Evolutionary conservation across 495 filamentous ascomycete species (phyloP).

Genomic region (Trichoderma asperelloides): DNA sequence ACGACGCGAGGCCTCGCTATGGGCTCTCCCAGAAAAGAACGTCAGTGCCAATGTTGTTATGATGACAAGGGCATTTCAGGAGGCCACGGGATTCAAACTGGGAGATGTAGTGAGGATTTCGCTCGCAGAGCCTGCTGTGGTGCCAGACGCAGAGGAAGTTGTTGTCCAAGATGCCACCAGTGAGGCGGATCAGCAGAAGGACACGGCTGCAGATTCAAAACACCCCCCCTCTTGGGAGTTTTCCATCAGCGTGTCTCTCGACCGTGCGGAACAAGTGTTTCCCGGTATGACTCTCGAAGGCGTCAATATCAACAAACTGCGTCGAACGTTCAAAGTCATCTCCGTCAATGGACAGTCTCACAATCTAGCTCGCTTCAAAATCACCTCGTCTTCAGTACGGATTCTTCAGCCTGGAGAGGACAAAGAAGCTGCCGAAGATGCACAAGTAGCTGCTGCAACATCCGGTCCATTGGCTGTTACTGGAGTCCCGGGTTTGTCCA

Average conservation of each 20-base stretch:
- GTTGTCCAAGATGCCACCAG: constrained; percentile 23
- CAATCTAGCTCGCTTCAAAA: constrained; percentile 28
- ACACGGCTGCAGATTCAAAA: constrained; percentile 12
- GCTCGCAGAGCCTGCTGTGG: constrained; percentile 19
- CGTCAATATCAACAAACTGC: constrained; percentile 32
- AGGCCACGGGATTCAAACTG: constrained; percentile 53
- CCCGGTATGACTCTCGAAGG: constrained; percentile 41
- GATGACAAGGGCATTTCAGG: constrained; percentile 56
- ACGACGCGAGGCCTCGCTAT: constrained; percentile 52
- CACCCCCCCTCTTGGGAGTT: constrained; percentile 22
- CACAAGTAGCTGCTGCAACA: constrained; percentile 11
- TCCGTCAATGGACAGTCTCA: constrained; percentile 33
- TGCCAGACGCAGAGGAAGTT: constrained; percentile 31
- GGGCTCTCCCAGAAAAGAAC: constrained; percentile 53
- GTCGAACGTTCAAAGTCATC: constrained; percentile 37
- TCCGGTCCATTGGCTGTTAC: constrained; percentile 30
- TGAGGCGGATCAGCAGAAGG: constrained; percentile 5
- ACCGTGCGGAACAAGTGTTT: constrained; percentile 37
- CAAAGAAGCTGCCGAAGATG: constrained; percentile 10
- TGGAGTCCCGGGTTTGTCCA: constrained; percentile 54
- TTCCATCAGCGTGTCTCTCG: constrained; percentile 14
- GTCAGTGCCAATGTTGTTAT: constrained; percentile 20
- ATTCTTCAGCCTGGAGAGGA: constrained; percentile 19
- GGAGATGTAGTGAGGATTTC: constrained; percentile 52
- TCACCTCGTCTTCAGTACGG: constrained; percentile 27